Conservation (phyloP, 129 eudicot species). For the Flaveria sonorensis region DNA sequence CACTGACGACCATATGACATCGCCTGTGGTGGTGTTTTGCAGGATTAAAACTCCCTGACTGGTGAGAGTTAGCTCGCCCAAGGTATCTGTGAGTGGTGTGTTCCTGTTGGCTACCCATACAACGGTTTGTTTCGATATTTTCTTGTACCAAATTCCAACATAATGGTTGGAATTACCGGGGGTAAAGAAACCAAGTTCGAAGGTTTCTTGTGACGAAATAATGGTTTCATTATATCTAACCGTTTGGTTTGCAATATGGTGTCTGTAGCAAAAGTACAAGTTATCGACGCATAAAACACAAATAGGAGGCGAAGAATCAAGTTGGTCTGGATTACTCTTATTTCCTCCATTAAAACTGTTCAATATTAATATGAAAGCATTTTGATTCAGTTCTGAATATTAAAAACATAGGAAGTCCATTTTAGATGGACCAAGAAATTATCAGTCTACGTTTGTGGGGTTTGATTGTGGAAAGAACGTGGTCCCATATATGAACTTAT, state of each 20-base stretch:
- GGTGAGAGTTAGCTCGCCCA: slow-evolving; percentile 3
- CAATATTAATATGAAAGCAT: too few species aligned
- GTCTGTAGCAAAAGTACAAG: too few species aligned
- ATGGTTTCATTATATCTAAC: slow-evolving; percentile 15
- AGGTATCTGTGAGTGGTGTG: background rate
- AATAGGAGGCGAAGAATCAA: too few species aligned
- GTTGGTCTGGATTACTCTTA: too few species aligned
- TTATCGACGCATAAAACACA: too few species aligned
- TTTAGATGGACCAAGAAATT: too few species aligned
- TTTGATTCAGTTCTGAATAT: too few species aligned
- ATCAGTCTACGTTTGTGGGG: too few species aligned
- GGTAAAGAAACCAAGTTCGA: slow-evolving; percentile 44
- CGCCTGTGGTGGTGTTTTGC: background rate
- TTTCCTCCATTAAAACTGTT: too few species aligned
- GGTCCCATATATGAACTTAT: too few species aligned
- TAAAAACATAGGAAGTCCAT: too few species aligned
- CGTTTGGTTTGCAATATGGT: background rate
- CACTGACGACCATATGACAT: background rate
- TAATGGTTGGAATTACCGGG: slow-evolving; percentile 31
- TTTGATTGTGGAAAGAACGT: too few species aligned
- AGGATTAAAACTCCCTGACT: background rate
- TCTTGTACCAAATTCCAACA: slow-evolving; percentile 29
- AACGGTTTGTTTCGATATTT: background rate
- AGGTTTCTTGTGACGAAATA: slow-evolving; percentile 23
- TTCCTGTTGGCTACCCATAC: slow-evolving; percentile 32